Base-by-base conservation (phyloP, 2,329 filamentous ascomycete species). In the Xylogone sp. region DNA sequence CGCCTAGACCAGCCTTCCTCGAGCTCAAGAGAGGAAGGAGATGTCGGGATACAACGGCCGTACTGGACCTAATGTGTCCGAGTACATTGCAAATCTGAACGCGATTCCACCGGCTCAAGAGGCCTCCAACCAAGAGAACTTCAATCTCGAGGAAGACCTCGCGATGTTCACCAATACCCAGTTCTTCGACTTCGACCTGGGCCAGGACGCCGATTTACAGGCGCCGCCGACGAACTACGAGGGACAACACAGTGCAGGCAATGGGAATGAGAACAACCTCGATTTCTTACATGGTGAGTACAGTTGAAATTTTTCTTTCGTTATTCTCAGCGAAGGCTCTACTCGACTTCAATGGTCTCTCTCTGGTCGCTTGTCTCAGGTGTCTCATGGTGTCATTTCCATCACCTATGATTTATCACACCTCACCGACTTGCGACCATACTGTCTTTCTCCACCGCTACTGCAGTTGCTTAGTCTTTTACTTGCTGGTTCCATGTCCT, bases 21-120 rank as follows among this genome's bases (percentile, higher is more conserved):
- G 6, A 16, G 21, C 27, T 27, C 10, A 27, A 27, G 24, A n/a
- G n/a, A n/a, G n/a, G n/a, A n/a, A n/a, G 24, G 10, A 27, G 34
- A 91, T 91, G 87, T 83, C 88, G 68, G 80, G 76, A 68, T 91
- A 84, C 79, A 84, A 80, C 70, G 86, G 85, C 65, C 87, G 90
- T 56, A 84, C 87, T 66, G 88, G 82, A 62, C 87, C 89, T 65
- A 96, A 96, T 70, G 88, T 96, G 72, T 91, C 90, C 65, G 87
- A 91, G 66, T 96, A 94, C 74, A 79, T 97, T 59, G 87, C 89
- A 64, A 87, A 92, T 61, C 78, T 97, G 63, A 96, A 96, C 75
- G 82, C 79, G 44, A 75, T 86, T 51, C 79, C 79, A 2, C 75
- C 84, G 55, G 75, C 86, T 55, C 82, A 84, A 61, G 81, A 87